These are phyloP conservation scores for Mediolabrus comicus DNA, from an alignment of 108 stramenopile genomes.

Conservation along the genomic window DNA sequence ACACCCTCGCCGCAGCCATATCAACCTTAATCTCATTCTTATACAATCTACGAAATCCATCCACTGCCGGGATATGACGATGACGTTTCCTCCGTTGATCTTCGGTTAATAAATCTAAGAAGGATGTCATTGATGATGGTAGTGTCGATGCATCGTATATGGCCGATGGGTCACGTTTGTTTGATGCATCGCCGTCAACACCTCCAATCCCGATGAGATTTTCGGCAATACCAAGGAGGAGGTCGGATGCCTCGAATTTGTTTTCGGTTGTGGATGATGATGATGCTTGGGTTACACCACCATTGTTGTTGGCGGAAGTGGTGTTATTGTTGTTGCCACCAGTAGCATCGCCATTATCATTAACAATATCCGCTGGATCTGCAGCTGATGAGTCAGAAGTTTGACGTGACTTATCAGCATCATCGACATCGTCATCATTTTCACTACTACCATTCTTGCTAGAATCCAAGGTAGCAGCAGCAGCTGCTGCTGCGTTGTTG, in stretches of 20 bases:
- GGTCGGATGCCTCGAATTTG: constrained; percentile 15
- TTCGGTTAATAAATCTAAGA: constrained; percentile 73
- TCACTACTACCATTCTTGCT: not conserved
- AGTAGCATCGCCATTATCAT: not conserved
- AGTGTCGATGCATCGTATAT: constrained; percentile 17
- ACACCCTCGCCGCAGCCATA: constrained; percentile 54
- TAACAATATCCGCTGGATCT: not conserved
- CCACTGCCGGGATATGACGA: constrained; percentile 75
- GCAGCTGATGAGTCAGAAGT: not conserved
- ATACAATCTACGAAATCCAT: constrained; percentile 73
- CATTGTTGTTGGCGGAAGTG: not conserved
- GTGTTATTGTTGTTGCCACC: not conserved
- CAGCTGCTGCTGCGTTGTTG: too few species aligned
- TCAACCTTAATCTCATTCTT: constrained; percentile 80
- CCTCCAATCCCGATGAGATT: not conserved
- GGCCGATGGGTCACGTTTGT: not conserved
- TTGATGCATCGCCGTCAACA: not conserved
- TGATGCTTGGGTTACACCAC: not conserved
- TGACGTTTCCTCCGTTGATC: constrained; percentile 77
- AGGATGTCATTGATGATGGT: constrained; percentile 48
- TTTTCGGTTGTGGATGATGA: not conserved
- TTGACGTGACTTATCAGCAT: not conserved
- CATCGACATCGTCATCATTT: not conserved
- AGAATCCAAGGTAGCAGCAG: too few species aligned
- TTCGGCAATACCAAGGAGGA: constrained; percentile 17